Conservation (phyloP, 2,329 filamentous ascomycete species). For the Fusarium bulbicola region DNA sequence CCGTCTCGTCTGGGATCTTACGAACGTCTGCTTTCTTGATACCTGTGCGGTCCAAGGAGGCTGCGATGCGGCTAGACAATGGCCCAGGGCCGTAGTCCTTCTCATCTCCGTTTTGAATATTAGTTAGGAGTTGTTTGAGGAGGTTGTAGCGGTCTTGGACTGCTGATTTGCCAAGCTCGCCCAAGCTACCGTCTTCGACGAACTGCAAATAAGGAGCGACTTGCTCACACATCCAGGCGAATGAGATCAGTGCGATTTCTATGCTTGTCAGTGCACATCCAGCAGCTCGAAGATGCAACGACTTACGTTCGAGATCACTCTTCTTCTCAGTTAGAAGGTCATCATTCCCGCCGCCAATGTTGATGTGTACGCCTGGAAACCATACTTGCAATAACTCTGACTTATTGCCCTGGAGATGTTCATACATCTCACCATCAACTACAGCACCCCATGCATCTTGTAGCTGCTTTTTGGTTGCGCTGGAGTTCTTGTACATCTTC, state of each 20-base stretch:
- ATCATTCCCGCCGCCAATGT: constrained; percentile 39
- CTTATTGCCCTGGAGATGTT: constrained; percentile 13
- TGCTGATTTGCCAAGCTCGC: constrained; percentile 20
- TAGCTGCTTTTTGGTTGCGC: constrained; percentile 10
- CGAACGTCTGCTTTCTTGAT: constrained; percentile 25
- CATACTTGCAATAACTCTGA: constrained; percentile 39
- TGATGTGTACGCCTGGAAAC: constrained; percentile 43
- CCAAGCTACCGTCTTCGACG: constrained; percentile 12
- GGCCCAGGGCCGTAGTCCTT: constrained; percentile 26
- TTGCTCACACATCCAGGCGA: constrained; percentile 43
- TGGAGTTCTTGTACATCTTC: constrained; percentile 4
- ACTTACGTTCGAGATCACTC: constrained; percentile 40
- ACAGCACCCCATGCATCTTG: constrained; percentile 25
- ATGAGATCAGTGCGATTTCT: constrained; percentile 41
- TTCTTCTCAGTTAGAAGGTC: constrained; percentile 32
- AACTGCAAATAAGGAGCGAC: constrained; percentile 31
- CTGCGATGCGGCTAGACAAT: constrained; percentile 18
- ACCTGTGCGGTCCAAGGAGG: constrained; percentile 19
- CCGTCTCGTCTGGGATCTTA: constrained; percentile 22
- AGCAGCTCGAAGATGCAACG: background rate
- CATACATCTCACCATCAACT: constrained; percentile 33
- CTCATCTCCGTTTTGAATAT: constrained; percentile 25
- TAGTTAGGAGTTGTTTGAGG: constrained; percentile 31
- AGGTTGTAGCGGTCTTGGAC: constrained; percentile 35
- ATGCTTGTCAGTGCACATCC: background rate